Evolutionary conservation across 305 asterid species (phyloP).

Genomic region (Stenogyne calaminthoides): DNA sequence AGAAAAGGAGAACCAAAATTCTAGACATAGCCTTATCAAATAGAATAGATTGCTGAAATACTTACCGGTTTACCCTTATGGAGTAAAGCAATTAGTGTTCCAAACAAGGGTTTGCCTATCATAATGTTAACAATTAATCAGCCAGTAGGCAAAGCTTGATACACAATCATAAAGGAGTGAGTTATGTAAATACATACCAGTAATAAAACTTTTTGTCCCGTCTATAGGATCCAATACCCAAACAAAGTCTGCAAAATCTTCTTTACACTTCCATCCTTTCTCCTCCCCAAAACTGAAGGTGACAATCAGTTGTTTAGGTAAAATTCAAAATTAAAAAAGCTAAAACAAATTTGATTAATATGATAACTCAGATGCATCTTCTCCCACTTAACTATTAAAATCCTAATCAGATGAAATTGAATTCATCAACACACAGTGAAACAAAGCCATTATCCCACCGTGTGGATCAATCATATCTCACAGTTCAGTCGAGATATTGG

Average conservation of each 20-base stretch:
- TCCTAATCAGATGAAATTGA: background rate
- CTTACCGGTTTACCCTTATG: constrained; percentile 91
- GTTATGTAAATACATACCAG: constrained; percentile 48
- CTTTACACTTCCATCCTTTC: constrained; percentile 81
- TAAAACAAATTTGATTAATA: constrained; percentile 7
- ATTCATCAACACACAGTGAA: background rate
- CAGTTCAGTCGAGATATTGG: background rate
- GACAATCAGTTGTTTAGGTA: background rate
- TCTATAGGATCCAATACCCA: constrained; percentile 99
- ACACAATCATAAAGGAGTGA: constrained; percentile 17
- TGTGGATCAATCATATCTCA: background rate
- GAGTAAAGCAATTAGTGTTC: constrained; percentile 86
- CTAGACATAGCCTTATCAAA: constrained; percentile 26
- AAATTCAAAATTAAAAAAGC: background rate
- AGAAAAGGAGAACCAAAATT: constrained; percentile 9
- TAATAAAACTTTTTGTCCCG: constrained; percentile 96
- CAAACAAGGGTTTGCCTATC: constrained; percentile 92
- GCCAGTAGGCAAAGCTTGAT: constrained; percentile 26
- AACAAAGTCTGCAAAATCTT: constrained; percentile 75
- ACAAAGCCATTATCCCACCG: background rate
- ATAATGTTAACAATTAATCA: constrained; percentile 19
- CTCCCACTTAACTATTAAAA: background rate
- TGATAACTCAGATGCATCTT: background rate
- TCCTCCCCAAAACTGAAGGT: constrained; percentile 85
- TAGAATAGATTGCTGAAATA: constrained; percentile 27